These are phyloP conservation scores for Stipa capillata DNA, from an alignment of 176 grass and related monocot genomes.

Conservation along the genomic window DNA sequence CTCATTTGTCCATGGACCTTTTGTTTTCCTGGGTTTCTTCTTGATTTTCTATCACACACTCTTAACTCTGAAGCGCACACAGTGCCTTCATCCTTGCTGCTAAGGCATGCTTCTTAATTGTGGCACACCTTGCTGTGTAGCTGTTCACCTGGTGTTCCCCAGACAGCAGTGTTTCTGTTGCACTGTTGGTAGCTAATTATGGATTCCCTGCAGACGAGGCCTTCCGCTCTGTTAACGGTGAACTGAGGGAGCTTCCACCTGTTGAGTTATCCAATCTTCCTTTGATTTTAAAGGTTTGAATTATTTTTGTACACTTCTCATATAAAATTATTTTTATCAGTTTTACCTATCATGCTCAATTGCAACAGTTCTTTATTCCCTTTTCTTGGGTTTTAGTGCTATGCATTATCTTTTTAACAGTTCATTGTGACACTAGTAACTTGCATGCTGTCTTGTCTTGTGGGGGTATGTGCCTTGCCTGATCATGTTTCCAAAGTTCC, in stretches of 20 bases:
- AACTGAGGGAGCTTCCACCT: slow-evolving; percentile 87
- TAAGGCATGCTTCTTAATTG: not conserved
- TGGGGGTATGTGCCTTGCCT: slow-evolving; percentile 10
- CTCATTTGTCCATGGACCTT: not conserved
- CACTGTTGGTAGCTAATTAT: slow-evolving; percentile 14
- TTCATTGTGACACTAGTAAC: not conserved
- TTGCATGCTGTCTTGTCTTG: not conserved
- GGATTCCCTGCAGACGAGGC: slow-evolving; percentile 56
- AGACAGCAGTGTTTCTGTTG: not conserved
- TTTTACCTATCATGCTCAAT: not conserved
- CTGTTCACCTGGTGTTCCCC: not conserved
- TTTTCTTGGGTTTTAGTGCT: slow-evolving; percentile 18
- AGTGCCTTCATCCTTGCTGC: not conserved
- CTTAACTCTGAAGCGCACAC: not conserved
- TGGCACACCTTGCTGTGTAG: not conserved
- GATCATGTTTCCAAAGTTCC: slow-evolving; percentile 4
- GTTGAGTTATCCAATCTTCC: slow-evolving; percentile 87
- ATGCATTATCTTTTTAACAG: not conserved
- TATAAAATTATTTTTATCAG: slow-evolving; percentile 15
- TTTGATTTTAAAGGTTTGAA: slow-evolving; percentile 79
- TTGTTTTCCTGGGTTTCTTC: not conserved
- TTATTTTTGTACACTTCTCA: not conserved
- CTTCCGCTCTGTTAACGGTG: slow-evolving; percentile 61
- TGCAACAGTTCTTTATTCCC: not conserved
- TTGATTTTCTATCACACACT: not conserved